Evolutionary conservation across 768 basidiomycete species (phyloP), one percentile per base, ranked within the genome.

Genomic region (Kwoniella dendrophila): DNA sequence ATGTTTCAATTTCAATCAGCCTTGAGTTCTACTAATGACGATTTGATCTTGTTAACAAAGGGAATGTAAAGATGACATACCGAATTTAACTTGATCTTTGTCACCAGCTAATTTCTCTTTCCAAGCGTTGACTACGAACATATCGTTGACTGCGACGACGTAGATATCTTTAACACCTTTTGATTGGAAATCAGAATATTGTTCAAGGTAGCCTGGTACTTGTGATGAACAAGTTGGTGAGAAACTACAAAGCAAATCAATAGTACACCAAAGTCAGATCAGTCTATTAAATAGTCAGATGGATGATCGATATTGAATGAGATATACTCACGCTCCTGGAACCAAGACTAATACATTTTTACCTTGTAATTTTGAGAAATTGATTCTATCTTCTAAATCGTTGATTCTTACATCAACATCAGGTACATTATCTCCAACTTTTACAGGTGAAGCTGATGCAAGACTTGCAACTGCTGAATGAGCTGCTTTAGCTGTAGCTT

Each of bases 61-160:
- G 33, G 24, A 7, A 14, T 38, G 30, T 12, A 36, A 36, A 16
- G 34, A 36, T 36, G n/a, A 69, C 71, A 30, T 38, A 73, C 71
- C 72, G 58, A 74, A 75, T 62, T 75, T 83, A 78, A 88, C 88
- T 41, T 81, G 84, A 38, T 86, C 81, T 51, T 67, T 80, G 18
- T 85, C 85, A 50, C 85, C 86, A 7, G 80, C 73, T 2, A 77
- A 51, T 57, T 71, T 66, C 60, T 73, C 58, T 56, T 73, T 74
- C 79, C 78, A 78, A n/a, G 77, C 80, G 44, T 86, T 71, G 47
- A 72, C 60, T 34, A 74, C 74, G 70, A 88, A 92, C 6, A 83
- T 83, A 74, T 94, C 91, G 76, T 93, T 93, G 59, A 90, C 87
- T 26, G 86, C 81, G 56, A 93, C 79, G 56, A 92, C 84, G 64